These are phyloP conservation scores for Phytophthora chlamydospora DNA, from an alignment of 352 stramenopile species.

Conservation along the genomic window DNA sequence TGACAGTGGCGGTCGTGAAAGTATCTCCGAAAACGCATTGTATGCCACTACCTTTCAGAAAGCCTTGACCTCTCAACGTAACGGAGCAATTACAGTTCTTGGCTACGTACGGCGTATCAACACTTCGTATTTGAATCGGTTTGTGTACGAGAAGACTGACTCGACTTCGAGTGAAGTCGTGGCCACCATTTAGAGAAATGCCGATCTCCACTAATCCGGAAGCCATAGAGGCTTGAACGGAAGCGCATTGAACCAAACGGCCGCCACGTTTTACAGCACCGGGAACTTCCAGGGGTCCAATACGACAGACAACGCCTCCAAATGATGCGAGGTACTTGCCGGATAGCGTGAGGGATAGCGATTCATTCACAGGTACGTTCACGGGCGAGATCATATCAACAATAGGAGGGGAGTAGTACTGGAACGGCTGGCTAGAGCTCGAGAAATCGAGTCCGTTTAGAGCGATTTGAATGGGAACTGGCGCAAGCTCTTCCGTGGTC, in stretches of 20 bases:
- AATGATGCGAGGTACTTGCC: slow-evolving; percentile 36
- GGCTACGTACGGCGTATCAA: slow-evolving; percentile 29
- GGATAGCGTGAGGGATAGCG: slow-evolving; percentile 21
- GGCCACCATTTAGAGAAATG: slow-evolving; percentile 46
- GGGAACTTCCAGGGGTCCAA: slow-evolving; percentile 22
- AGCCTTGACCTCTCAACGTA: slow-evolving; percentile 28
- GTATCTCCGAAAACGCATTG: slow-evolving; percentile 30
- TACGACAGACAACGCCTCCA: slow-evolving; percentile 34
- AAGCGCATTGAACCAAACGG: slow-evolving; percentile 21
- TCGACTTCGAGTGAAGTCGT: slow-evolving; percentile 36
- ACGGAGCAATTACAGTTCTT: slow-evolving; percentile 23
- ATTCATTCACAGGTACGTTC: slow-evolving; percentile 16
- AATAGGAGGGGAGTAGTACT: slow-evolving; percentile 35
- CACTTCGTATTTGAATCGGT: slow-evolving; percentile 17
- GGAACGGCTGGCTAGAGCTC: slow-evolving; percentile 34
- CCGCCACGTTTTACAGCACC: slow-evolving; percentile 25
- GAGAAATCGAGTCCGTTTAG: slow-evolving; percentile 39
- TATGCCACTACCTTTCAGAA: slow-evolving; percentile 18
- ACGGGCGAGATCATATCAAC: slow-evolving; percentile 23
- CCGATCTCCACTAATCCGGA: slow-evolving; percentile 22
- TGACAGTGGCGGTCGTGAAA: slow-evolving; percentile 6
- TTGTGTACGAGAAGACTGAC: slow-evolving; percentile 25
- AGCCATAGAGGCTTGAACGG: neutral
- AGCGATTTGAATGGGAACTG: slow-evolving; percentile 29
- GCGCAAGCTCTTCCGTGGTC: slow-evolving; percentile 3